Conservation (phyloP, 2,329 filamentous ascomycete species). For the Xylaria hypoxylon region DNA sequence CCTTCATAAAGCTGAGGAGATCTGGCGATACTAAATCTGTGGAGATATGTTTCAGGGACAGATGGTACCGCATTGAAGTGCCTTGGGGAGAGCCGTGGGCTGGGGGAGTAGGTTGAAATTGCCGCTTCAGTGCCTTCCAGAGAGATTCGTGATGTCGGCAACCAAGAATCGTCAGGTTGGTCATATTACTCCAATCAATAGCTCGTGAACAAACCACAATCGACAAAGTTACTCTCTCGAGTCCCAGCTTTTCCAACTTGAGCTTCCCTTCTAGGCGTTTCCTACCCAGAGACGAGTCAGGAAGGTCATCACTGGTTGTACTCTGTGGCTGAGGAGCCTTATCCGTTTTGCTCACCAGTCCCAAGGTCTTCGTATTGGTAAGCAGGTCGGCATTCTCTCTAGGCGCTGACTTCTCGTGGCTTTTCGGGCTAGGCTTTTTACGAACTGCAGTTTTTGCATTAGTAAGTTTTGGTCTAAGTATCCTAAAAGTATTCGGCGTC, state of each 20-base stretch:
- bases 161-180: conserved; percentile 77
- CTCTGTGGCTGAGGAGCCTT: neutral
- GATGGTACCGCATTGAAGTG: conserved; percentile 64
- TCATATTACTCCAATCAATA: conserved; percentile 80
- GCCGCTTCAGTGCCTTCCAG: conserved; percentile 77
- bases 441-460: conserved; percentile 27
- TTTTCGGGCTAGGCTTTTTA: conserved; percentile 38
- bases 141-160: conserved; percentile 79
- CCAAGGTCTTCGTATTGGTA: neutral
- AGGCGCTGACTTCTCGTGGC: conserved; percentile 28
- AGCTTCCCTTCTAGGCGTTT: conserved; percentile 68
- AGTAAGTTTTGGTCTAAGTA: conserved; percentile 7
- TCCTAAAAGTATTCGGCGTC: neutral
- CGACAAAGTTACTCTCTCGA: conserved; percentile 80
- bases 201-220: conserved; percentile 75
- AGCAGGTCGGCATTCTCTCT: conserved; percentile 24
- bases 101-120: conserved; percentile 62
- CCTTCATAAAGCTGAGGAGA: conserved; percentile 79
- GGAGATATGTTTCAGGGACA: conserved; percentile 79
- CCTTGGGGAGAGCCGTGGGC: conserved; percentile 49
- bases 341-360: neutral
- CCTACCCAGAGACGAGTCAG: conserved; percentile 37
- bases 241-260: conserved; percentile 76
- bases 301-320: neutral
- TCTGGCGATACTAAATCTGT: conserved; percentile 77